These are phyloP conservation scores for Leucocoprinus birnbaumii DNA, from an alignment of 768 basidiomycete genomes.

Conservation along the genomic window DNA sequence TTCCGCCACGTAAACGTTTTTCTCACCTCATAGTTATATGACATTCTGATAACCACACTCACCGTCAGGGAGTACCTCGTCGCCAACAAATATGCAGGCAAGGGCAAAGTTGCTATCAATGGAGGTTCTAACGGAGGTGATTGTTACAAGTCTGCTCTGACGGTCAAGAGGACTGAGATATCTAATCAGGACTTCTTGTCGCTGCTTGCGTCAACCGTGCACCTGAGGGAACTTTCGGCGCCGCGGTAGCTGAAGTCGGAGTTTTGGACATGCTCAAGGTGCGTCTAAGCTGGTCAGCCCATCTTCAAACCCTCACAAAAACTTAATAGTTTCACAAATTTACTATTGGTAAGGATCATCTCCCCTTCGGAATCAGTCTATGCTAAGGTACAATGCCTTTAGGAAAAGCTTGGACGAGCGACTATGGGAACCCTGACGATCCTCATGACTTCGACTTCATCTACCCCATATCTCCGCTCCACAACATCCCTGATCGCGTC, in stretches of 20 bases:
- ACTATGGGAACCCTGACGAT: conserved; percentile 75
- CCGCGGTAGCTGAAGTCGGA: conserved; percentile 78
- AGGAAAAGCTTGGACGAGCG: conserved; percentile 77
- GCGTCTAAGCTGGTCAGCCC: conserved; percentile 11
- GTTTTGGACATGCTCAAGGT: conserved; percentile 81
- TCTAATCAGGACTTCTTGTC: conserved; percentile 61
- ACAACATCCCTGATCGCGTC: conserved; percentile 63
- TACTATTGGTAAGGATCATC: conserved; percentile 55
- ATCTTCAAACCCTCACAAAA: background rate
- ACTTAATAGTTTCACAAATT: conserved; percentile 66
- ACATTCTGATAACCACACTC: background rate
- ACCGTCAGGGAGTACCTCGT: conserved; percentile 63
- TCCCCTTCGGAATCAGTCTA: background rate
- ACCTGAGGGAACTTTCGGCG: conserved; percentile 73
- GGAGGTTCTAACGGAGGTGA: conserved; percentile 82
- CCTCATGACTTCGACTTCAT: conserved; percentile 85
- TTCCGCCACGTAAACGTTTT: conserved; percentile 59
- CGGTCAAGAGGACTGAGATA: background rate
- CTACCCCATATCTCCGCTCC: conserved; percentile 73
- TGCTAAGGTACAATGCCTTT: conserved; percentile 4
- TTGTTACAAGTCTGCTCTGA: conserved; percentile 13
- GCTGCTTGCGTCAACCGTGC: conserved; percentile 84
- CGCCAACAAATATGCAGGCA: conserved; percentile 64
- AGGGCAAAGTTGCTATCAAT: conserved; percentile 72
- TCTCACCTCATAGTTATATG: background rate